phyloP scores from a whole-genome alignment of 2,329 filamentous ascomycete genomes.

The Scedosporium minutisporum region DNA sequence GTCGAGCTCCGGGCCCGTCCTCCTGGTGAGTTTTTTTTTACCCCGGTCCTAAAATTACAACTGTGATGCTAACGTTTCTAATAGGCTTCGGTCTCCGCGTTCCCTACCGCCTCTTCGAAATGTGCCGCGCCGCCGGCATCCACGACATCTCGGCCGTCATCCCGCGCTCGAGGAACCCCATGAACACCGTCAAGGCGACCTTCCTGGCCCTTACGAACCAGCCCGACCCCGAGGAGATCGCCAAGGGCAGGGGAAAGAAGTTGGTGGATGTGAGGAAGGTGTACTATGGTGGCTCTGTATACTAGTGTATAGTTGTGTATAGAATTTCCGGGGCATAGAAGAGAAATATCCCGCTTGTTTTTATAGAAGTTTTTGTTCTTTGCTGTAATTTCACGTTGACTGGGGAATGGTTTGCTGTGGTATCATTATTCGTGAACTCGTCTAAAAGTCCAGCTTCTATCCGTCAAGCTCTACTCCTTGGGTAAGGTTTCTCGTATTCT shows the following conservation, averaged over 20 bases:
- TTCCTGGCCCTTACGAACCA: conserved; percentile 77
- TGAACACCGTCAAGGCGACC: conserved; percentile 94
- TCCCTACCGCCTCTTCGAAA: conserved; percentile 87
- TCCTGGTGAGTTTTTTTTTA: conserved; percentile 56
- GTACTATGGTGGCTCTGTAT: conserved; percentile 78
- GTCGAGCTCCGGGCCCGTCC: conserved; percentile 74
- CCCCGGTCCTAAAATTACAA: neutral
- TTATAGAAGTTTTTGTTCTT: neutral
- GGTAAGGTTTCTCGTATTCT: too few species aligned
- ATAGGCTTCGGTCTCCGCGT: conserved; percentile 88
- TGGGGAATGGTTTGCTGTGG: neutral
- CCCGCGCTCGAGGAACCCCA: conserved; percentile 80
- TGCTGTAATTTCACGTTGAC: neutral
- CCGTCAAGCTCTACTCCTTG: conserved; percentile 3
- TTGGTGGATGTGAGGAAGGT: conserved; percentile 93
- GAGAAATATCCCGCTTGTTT: neutral
- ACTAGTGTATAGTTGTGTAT: conserved; percentile 27
- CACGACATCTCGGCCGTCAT: conserved; percentile 77
- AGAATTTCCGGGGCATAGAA: conserved; percentile 9
- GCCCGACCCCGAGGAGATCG: conserved; percentile 80
- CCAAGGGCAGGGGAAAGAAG: conserved; percentile 84
- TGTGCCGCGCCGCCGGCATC: conserved; percentile 80
- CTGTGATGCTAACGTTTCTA: conserved; percentile 8
- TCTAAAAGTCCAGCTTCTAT: neutral
- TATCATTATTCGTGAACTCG: neutral